These are phyloP conservation scores for Epichloe coenophiala DNA, from an alignment of 2,329 filamentous ascomycete genomes.

Conservation along the genomic window DNA sequence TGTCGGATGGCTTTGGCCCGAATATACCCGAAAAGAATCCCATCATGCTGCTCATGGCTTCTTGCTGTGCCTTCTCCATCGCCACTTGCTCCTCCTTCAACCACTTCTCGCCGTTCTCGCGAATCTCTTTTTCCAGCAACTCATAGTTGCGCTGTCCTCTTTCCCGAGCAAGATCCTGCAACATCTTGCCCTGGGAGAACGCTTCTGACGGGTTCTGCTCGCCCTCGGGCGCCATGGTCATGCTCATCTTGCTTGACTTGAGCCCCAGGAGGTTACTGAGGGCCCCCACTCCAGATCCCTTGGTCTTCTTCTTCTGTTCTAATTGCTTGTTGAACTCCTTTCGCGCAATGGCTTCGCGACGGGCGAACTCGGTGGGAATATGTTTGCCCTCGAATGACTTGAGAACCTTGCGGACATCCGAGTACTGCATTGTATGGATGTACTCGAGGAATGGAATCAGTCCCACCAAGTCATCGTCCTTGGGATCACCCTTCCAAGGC, in stretches of 20 bases:
- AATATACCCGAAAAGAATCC: slow-evolving; percentile 42
- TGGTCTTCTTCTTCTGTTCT: slow-evolving; percentile 48
- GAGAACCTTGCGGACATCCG: slow-evolving; percentile 74
- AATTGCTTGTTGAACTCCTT: slow-evolving; percentile 73
- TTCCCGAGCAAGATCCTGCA: slow-evolving; percentile 88
- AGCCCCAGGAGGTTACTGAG: slow-evolving; percentile 64
- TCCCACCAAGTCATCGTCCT: slow-evolving; percentile 75
- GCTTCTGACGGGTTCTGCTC: slow-evolving; percentile 62
- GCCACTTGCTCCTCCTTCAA: slow-evolving; percentile 82
- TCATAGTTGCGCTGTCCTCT: slow-evolving; percentile 84
- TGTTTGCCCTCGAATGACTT: slow-evolving; percentile 81
- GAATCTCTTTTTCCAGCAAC: slow-evolving; percentile 77
- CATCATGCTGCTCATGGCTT: slow-evolving; percentile 89
- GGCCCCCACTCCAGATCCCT: slow-evolving; percentile 49
- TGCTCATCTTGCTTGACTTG: slow-evolving; percentile 53
- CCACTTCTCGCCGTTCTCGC: slow-evolving; percentile 89
- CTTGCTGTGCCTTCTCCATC: slow-evolving; percentile 80
- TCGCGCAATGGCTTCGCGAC: slow-evolving; percentile 72
- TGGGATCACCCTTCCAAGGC: slow-evolving; percentile 74
- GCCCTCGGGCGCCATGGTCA: slow-evolving; percentile 47
- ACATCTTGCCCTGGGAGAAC: slow-evolving; percentile 86
- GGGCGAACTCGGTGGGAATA: slow-evolving; percentile 82
- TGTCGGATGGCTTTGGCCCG: slow-evolving; percentile 7
- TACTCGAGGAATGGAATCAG: slow-evolving; percentile 97
- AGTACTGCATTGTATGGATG: slow-evolving; percentile 82